A percentile compares a stretch with the other conserved stretches of the same genome.
Evolutionary conservation across 192 early-diverging fungal genomes (phyloP).

Genomic region (Umbelopsis isabellina): DNA sequence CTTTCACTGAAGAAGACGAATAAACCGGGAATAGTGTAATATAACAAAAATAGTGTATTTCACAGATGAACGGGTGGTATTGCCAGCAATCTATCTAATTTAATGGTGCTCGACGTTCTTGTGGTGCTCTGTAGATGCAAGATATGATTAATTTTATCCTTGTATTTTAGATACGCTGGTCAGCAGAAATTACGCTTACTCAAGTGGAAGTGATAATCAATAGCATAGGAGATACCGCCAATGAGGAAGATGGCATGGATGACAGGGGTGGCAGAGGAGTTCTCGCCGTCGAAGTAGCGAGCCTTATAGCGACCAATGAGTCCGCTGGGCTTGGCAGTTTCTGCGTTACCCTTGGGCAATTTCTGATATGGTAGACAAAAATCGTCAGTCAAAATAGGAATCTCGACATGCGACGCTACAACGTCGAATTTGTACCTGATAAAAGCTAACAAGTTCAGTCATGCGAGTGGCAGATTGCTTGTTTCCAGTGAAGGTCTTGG

Average conservation of each 20-base stretch:
- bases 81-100: constrained; percentile 18
- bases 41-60: too few relatives aligned
- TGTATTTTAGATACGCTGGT: neutral
- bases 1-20: too few relatives aligned
- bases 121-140: constrained; percentile 63
- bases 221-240: constrained; percentile 62
- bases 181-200: constrained; percentile 47
- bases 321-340: constrained; percentile 54
- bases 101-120: constrained; percentile 83
- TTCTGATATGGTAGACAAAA: constrained; percentile 25
- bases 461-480: constrained; percentile 55
- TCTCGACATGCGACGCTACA: neutral
- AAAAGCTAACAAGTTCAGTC: constrained; percentile 66
- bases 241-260: constrained; percentile 63
- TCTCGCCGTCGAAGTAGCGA: constrained; percentile 75
- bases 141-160: neutral
- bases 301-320: constrained; percentile 64
- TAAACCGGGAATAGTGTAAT: too few relatives aligned
- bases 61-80: neutral
- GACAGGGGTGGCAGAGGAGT: constrained; percentile 66
- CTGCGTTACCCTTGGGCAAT: constrained; percentile 69
- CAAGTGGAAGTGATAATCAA: constrained; percentile 80
- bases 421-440: constrained; percentile 46
- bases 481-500: constrained; percentile 60
- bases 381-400: neutral